phyloP scores from a whole-genome alignment of 129 eudicot species.

The Erigeron canadensis region DNA sequence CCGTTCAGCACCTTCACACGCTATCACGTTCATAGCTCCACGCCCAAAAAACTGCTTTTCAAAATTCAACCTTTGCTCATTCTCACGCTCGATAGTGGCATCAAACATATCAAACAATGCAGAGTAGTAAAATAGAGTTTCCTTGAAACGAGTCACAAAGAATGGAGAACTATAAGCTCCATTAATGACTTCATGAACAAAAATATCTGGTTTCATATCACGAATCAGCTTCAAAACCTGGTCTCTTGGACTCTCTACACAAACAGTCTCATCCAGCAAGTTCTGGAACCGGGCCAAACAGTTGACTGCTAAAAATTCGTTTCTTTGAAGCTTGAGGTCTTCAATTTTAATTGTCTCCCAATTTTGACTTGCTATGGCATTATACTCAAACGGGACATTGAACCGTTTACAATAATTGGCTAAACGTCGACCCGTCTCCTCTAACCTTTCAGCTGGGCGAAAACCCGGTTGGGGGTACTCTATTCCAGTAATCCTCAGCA shows the following conservation, averaged over 20 bases:
- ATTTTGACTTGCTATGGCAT: conserved; percentile 45
- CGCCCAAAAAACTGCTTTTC: conserved; percentile 50
- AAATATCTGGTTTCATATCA: conserved; percentile 48
- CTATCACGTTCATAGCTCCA: conserved; percentile 54
- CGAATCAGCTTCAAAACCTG: conserved; percentile 44
- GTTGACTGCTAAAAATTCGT: conserved; percentile 55
- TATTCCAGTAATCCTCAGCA: conserved; percentile 59
- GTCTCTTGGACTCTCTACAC: conserved; percentile 43
- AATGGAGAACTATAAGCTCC: conserved; percentile 53
- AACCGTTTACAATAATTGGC: conserved; percentile 46
- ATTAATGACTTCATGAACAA: conserved; percentile 44
- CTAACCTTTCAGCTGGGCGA: conserved; percentile 47
- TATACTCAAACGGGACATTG: conserved; percentile 52
- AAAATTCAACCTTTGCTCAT: conserved; percentile 37
- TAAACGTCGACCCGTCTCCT: conserved; percentile 51
- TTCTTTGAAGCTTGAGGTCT: conserved; percentile 48
- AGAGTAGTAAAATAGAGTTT: conserved; percentile 55
- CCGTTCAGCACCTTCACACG: conserved; percentile 55
- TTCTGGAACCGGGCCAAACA: conserved; percentile 39
- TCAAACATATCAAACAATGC: conserved; percentile 61
- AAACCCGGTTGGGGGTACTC: conserved; percentile 57
- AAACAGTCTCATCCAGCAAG: conserved; percentile 47
- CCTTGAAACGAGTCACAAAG: conserved; percentile 55
- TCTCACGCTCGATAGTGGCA: conserved; percentile 44
- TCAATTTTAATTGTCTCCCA: conserved; percentile 55